Conservation (phyloP, 2,329 filamentous ascomycete species). For the Keithomyces neogunnii region DNA sequence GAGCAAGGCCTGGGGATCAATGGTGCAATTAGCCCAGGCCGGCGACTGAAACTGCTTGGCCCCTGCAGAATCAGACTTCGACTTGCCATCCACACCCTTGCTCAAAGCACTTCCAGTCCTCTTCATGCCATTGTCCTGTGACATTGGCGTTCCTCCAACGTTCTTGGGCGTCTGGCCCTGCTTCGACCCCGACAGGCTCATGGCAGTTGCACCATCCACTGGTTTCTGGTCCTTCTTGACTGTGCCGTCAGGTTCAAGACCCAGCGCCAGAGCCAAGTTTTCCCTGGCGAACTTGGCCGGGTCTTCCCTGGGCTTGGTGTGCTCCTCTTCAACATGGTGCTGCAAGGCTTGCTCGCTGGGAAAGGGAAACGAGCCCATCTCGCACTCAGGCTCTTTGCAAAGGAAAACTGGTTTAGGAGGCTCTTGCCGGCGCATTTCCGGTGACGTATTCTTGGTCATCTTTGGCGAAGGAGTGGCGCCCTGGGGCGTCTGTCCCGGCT, state of each 20-base stretch:
- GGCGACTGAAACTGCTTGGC: slow-evolving; percentile 10
- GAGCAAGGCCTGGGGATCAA: slow-evolving; percentile 40
- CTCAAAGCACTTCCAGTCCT: slow-evolving; percentile 37
- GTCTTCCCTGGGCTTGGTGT: slow-evolving; percentile 45
- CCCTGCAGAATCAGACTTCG: slow-evolving; percentile 13
- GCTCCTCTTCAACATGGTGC: slow-evolving; percentile 49
- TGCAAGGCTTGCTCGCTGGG: slow-evolving; percentile 44
- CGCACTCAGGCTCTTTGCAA: slow-evolving; percentile 49
- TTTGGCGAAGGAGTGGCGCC: slow-evolving; percentile 37
- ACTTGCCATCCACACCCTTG: slow-evolving; percentile 28
- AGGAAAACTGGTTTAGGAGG: slow-evolving; percentile 34
- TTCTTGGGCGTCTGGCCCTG: slow-evolving; percentile 39
- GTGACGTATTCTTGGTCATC: slow-evolving; percentile 37
- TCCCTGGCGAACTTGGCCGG: slow-evolving; percentile 45
- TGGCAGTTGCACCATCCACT: slow-evolving; percentile 22
- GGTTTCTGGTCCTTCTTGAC: slow-evolving; percentile 26
- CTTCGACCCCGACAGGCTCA: slow-evolving; percentile 35
- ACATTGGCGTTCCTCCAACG: slow-evolving; percentile 38
- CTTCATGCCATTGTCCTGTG: slow-evolving; percentile 42
- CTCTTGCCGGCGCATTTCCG: slow-evolving; percentile 30
- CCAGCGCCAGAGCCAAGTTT: slow-evolving; percentile 38
- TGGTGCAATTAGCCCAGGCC: slow-evolving; percentile 33
- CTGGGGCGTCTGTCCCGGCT: slow-evolving; percentile 29
- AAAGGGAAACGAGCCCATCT: slow-evolving; percentile 40
- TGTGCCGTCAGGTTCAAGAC: slow-evolving; percentile 43